These are phyloP conservation scores for Madurella mycetomatis DNA, from an alignment of 2,329 filamentous ascomycete genomes.

Conservation along the genomic window DNA sequence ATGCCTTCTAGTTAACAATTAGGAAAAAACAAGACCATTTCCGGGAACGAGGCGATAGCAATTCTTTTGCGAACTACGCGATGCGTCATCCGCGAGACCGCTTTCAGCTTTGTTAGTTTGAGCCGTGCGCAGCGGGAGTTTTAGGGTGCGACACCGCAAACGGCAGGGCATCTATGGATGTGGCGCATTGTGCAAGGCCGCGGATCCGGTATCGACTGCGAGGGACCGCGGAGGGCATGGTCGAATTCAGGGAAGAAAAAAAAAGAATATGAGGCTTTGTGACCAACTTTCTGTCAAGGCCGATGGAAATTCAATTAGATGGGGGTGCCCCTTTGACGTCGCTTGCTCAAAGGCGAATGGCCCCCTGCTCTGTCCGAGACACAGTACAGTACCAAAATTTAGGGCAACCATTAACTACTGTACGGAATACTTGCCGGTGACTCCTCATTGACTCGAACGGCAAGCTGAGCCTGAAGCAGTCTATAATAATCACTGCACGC, in stretches of 20 bases:
- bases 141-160: conserved; percentile 9
- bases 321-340: neutral
- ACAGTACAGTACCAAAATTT: neutral
- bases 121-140: conserved; percentile 6
- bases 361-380: neutral
- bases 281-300: no score
- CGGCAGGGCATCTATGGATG: neutral
- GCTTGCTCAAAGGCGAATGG: neutral
- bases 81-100: neutral
- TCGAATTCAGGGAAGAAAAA: neutral
- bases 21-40: conserved; percentile 6
- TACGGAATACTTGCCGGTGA: no score
- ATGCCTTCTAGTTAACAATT: neutral
- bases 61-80: conserved; percentile 4
- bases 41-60: neutral
- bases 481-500: no score
- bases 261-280: neutral
- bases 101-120: neutral
- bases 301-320: no score
- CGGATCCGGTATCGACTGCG: conserved; percentile 5
- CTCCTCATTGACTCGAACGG: no score
- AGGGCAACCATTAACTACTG: no score
- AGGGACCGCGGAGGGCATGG: neutral
- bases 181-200: neutral
- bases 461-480: no score